These are phyloP conservation scores for Millerago galiae DNA, from an alignment of 805 yeast species.

Conservation along the genomic window DNA sequence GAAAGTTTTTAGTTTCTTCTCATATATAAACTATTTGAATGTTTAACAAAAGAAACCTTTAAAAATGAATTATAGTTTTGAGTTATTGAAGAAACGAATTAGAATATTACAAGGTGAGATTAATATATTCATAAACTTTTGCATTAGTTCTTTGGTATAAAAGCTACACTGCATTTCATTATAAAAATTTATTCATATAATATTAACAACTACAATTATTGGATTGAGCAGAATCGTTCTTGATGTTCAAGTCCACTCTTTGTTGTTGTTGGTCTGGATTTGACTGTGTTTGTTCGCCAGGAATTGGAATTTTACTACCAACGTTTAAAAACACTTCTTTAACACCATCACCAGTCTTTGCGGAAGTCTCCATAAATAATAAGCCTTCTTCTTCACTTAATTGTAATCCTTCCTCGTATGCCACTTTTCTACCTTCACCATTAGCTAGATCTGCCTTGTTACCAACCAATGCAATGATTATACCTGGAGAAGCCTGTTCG, in stretches of 20 bases:
- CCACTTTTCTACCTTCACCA: slow-evolving; percentile 65
- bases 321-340: slow-evolving; percentile 87
- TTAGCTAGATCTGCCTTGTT: slow-evolving; percentile 78
- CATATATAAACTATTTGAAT: too few species aligned
- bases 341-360: slow-evolving; percentile 84
- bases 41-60: too few species aligned
- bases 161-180: too few species aligned
- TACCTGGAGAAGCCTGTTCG: slow-evolving; percentile 90
- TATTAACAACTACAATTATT: slow-evolving; percentile 28
- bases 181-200: too few species aligned
- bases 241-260: slow-evolving; percentile 29
- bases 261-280: slow-evolving; percentile 8
- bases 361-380: slow-evolving; percentile 89
- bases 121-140: too few species aligned
- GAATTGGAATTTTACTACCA: slow-evolving; percentile 74
- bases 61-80: too few species aligned
- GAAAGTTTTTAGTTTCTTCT: too few species aligned
- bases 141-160: too few species aligned
- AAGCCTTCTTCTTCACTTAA: slow-evolving; percentile 89
- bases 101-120: too few species aligned
- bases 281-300: slow-evolving; percentile 15
- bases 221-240: slow-evolving; percentile 25
- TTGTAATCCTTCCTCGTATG: slow-evolving; percentile 77
- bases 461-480: slow-evolving; percentile 89
- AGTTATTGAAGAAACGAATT: too few species aligned